Conservation (phyloP, 1,284 basidiomycete species). For the Ceraceosorus guamensis region DNA sequence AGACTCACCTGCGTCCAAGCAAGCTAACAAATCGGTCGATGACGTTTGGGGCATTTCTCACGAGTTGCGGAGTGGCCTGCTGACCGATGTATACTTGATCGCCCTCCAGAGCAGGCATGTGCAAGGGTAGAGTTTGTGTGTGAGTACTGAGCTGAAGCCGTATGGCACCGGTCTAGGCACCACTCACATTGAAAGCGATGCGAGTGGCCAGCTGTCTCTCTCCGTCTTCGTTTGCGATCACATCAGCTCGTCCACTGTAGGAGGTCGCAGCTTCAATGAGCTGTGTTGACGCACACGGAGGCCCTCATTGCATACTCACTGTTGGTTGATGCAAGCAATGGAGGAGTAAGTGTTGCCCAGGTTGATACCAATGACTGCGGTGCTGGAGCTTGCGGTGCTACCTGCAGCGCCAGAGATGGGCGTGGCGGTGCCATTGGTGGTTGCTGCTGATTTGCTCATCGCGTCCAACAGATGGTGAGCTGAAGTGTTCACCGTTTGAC, state of each 20-base stretch:
- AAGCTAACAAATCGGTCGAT: constrained; percentile 90
- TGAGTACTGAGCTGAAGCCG: neutral
- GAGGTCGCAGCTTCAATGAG: neutral
- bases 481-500: too few relatives aligned
- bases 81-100: constrained; percentile 73
- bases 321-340: constrained; percentile 89
- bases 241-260: constrained; percentile 43
- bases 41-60: constrained; percentile 90
- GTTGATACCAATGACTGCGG: constrained; percentile 75
- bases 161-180: neutral
- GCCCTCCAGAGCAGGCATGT: too few relatives aligned
- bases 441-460: too few relatives aligned
- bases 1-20: constrained; percentile 73
- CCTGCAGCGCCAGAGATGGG: too few relatives aligned
- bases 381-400: too few relatives aligned
- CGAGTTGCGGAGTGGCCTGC: constrained; percentile 86
- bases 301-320: too few relatives aligned
- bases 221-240: constrained; percentile 96
- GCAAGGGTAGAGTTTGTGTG: too few relatives aligned
- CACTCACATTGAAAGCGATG: constrained; percentile 64
- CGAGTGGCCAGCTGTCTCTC: constrained; percentile 96
- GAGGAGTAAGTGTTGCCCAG: constrained; percentile 93
- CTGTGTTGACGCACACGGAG: too few relatives aligned
- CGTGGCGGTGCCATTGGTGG: too few relatives aligned
- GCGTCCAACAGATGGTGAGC: too few relatives aligned